Conservation (phyloP, 139 green algal genomes). For the Coelastrella sp. region DNA sequence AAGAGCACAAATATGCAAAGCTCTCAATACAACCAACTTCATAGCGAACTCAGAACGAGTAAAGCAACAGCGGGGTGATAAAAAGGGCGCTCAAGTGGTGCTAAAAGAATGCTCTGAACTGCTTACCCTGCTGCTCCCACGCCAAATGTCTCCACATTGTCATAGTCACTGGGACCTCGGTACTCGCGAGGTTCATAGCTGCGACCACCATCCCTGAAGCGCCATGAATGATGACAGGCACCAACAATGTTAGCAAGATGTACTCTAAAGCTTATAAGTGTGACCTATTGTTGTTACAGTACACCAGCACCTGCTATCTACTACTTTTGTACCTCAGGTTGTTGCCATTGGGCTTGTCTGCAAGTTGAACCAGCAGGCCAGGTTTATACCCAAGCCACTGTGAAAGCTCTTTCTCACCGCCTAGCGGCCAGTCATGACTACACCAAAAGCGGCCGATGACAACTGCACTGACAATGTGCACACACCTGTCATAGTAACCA, state of each 20-base stretch:
- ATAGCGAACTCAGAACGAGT: neutral
- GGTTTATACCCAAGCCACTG: neutral
- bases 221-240: no score
- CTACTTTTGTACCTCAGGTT: neutral
- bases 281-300: neutral
- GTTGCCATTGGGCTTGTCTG: no score
- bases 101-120: neutral
- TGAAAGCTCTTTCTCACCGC: neutral
- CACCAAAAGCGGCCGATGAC: neutral
- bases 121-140: constrained; percentile 36
- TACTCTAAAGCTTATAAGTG: no score
- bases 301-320: neutral
- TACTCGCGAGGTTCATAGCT: constrained; percentile 42
- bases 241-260: no score
- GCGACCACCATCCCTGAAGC: constrained; percentile 28
- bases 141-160: constrained; percentile 51
- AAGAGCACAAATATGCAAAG: no score
- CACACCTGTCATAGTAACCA: constrained; percentile 23
- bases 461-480: neutral
- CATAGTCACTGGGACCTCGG: constrained; percentile 41
- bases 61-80: neutral
- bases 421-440: no score
- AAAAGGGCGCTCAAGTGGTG: neutral
- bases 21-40: neutral
- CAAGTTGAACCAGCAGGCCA: no score